Evolutionary conservation across 2,329 filamentous ascomycete genomes (phyloP), one percentile per base, ranked within the genome.

Genomic region (Fusarium sp.): DNA sequence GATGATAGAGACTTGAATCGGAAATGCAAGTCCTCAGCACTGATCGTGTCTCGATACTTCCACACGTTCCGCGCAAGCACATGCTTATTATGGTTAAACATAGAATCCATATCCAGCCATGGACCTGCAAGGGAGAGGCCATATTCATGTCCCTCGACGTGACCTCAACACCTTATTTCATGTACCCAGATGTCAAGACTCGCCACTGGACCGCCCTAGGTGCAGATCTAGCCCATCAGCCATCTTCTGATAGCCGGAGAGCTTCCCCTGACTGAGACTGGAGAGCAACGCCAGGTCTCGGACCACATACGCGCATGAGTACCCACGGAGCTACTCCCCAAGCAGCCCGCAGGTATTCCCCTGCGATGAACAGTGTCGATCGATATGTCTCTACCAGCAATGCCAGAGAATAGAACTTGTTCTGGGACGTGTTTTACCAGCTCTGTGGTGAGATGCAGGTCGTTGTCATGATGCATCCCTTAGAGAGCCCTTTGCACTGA

Each of bases 341-440:
- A 40, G 38, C 35, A 52, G 25, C 27, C 17, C 17, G 22, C 20
- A 63, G 22, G 20, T 56, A 15, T 27, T 17, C 22, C 17, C 17
- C n/a, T 57, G 57, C 33, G 59, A 64, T 58, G 32, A 54, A 12
- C 45, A 40, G 25, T 2, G 43, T 30, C 17, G 63, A 65, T 65
- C 35, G 40, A 57, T 54, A 35, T 17, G 20, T 15, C 58, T 56
- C 32, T 47, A 54, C 45, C 14, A 27, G 10, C 11, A 25, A 58
- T 45, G 32, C 37, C n/a, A 33, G 38, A 50, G 12, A 47, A 27
- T 12, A 52, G 37, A 22, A 54, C 45, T 40, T 62, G 58, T 45
- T 9, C 32, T 63, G 32, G n/a, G 30, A 61, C 40, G n/a, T 71
- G 65, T 58, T 64, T 67, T 52, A 62, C 52, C 56, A 40, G 27